A percentile compares a stretch with the other conserved stretches of the same genome.
Evolutionary conservation across 1,139 yeast genomes (phyloP).

Genomic region (Hansenula lynferdii): DNA sequence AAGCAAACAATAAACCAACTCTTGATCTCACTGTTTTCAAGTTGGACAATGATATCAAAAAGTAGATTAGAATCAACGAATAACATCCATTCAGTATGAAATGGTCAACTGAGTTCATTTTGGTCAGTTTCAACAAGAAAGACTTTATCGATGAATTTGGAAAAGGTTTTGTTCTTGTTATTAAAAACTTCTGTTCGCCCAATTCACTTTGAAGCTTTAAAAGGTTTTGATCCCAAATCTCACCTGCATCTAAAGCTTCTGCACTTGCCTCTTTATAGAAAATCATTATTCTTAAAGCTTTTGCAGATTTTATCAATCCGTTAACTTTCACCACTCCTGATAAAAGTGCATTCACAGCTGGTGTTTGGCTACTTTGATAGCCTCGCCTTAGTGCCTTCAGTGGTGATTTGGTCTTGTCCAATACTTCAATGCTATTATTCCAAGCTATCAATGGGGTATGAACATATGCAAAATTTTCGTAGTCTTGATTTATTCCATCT

Average conservation of each 20-base stretch:
- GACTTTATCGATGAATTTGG: conserved; percentile 5
- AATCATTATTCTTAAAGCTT: conserved; percentile 34
- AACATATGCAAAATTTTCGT: conserved; percentile 16
- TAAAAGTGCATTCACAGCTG: conserved; percentile 25
- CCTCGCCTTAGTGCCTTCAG: conserved; percentile 31
- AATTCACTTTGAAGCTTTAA: conserved; percentile 8
- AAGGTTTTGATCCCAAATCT: conserved; percentile 27
- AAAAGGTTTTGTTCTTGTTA: too few species aligned
- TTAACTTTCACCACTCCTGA: conserved; percentile 42
- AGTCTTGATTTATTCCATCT: conserved; percentile 11
- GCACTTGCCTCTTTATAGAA: conserved; percentile 20
- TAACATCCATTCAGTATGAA: conserved; percentile 26
- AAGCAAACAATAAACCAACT: conserved; percentile 57
- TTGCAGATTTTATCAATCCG: conserved; percentile 45
- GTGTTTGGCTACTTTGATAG: background rate
- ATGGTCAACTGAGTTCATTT: conserved; percentile 21
- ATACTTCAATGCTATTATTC: conserved; percentile 24
- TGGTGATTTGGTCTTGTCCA: conserved; percentile 27
- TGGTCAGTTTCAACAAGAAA: conserved; percentile 12
- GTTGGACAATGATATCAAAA: conserved; percentile 45
- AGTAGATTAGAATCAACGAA: conserved; percentile 28
- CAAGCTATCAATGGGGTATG: conserved; percentile 35
- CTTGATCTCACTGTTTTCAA: conserved; percentile 54
- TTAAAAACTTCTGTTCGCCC: too few species aligned
- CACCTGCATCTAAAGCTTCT: conserved; percentile 14